Evolutionary conservation across 345 rosid genomes (phyloP), one percentile per base, ranked within the genome.

Genomic region (Melastoma malabathricum): DNA sequence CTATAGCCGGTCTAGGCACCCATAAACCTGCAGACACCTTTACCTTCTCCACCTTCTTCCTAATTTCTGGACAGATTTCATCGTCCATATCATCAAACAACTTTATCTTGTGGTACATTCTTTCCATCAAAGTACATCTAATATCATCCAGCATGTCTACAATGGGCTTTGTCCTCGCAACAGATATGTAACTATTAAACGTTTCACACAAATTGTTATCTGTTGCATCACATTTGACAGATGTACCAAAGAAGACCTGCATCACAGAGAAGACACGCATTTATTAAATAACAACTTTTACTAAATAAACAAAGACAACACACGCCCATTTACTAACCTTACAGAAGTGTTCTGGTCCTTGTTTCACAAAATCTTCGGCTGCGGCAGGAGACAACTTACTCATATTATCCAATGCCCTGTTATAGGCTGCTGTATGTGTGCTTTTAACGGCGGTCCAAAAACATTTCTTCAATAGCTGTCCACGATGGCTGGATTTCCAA

Each of bases 381-480:
- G 29, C 45, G 6, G 18, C 44, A 12, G 9, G 31, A 1, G 44
- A 27, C 19, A 7, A 18, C 13, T 10, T 6, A 10, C 19, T 29
- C 43, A 51, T 52, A 10, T 34, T 2, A 6, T 34, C 18, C 10
- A 52, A 10, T 41, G 20, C 19, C 12, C 19, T 18, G n/a, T 38
- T 52, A 15, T 7, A 52, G 18, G 17, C 0, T 0, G 47, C 29
- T 10, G 15, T 0, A 0, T n/a, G n/a, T 23, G 52, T 19, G 0
- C 10, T 14, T 12, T 53, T 13, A 3, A 14, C 15, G 6, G 10
- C 14, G 14, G 0, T 44, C 16, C 47, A 48, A 15, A 20, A 44
- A 15, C 20, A 17, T 10, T 18, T 31, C 19, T 8, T 15, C 23
- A 38, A 58, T 16, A 31, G 14, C n/a, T 20, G 17, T 5, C 18